phyloP scores from a whole-genome alignment of 805 yeast species.

The Monosporozyma yasuniensis region DNA sequence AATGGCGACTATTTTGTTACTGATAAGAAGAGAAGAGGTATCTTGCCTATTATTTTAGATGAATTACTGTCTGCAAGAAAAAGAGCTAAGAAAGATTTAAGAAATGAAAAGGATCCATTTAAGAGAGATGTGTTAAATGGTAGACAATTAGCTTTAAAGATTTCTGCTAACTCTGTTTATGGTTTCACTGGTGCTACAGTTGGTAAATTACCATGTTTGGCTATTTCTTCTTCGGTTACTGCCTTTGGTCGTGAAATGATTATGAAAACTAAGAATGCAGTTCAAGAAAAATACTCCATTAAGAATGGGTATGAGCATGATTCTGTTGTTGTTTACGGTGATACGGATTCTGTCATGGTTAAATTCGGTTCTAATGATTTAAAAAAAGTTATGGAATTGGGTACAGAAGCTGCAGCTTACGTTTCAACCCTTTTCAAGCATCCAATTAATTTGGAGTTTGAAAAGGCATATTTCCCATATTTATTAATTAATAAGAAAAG shows the following conservation, averaged over 20 bases:
- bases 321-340: conserved; percentile 92
- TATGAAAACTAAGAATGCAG: conserved; percentile 79
- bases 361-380: conserved; percentile 82
- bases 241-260: conserved; percentile 97
- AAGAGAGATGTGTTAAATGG: conserved; percentile 90
- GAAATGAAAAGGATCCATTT: conserved; percentile 90
- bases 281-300: conserved; percentile 69
- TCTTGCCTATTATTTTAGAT: conserved; percentile 82
- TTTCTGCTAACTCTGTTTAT: conserved; percentile 96
- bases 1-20: conserved; percentile 88
- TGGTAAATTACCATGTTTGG: conserved; percentile 93
- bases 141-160: conserved; percentile 90
- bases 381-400: conserved; percentile 78
- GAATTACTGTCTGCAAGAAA: conserved; percentile 89
- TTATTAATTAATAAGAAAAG: conserved; percentile 89
- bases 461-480: conserved; percentile 93
- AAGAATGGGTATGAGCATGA: conserved; percentile 78
- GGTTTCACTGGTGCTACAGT: conserved; percentile 99
- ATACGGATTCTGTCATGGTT: conserved; percentile 98
- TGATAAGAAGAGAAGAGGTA: conserved; percentile 60
- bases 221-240: conserved; percentile 91
- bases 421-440: conserved; percentile 71
- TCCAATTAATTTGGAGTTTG: conserved; percentile 93
- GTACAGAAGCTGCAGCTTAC: conserved; percentile 86
- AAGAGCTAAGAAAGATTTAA: conserved; percentile 81